phyloP scores from a whole-genome alignment of 371 early-diverging fungal genomes.

The Thermomucor indicae-seudaticae region DNA sequence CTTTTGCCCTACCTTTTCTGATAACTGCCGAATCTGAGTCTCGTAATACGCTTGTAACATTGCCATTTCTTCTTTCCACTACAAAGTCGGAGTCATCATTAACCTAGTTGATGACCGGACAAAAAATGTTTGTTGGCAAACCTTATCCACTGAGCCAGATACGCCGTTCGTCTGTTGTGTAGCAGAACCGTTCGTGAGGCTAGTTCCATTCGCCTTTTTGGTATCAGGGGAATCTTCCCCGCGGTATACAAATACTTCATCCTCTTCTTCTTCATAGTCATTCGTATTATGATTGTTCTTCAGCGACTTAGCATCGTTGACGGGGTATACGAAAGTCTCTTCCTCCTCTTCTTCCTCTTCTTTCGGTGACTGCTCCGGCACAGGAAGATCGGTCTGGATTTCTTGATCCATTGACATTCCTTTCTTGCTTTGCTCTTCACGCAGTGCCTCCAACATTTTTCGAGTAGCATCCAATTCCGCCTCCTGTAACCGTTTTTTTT shows the following conservation, averaged over 20 bases:
- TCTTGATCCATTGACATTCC: conserved; percentile 8
- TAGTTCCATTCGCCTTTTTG: not conserved
- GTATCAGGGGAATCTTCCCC: conserved; percentile 28
- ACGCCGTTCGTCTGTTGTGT: conserved; percentile 1
- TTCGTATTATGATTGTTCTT: not conserved
- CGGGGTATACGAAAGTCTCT: conserved; percentile 38
- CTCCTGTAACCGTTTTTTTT: not conserved
- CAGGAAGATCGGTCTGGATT: conserved; percentile 12
- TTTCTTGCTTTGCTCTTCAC: not conserved
- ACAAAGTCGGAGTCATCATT: too few species aligned
- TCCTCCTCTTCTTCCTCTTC: conserved; percentile 24
- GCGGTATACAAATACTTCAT: conserved; percentile 37
- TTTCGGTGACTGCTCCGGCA: conserved; percentile 1
- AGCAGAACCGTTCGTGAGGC: not conserved
- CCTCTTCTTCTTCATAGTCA: conserved; percentile 31
- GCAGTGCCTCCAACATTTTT: not conserved
- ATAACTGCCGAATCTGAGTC: conserved; percentile 17
- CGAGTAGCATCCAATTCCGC: conserved; percentile 1
- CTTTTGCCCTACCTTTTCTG: conserved; percentile 31
- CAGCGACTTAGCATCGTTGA: not conserved
- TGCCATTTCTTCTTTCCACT: conserved; percentile 14
- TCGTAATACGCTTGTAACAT: conserved; percentile 32
- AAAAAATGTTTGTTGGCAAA: not conserved
- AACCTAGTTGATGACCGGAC: too few species aligned
- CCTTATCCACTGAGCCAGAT: too few species aligned